Percentiles rank a stretch among this genome's conserved stretches.
These are phyloP conservation scores for Asclepias syriaca DNA, from an alignment of 257 asterid genomes.

Conservation along the genomic window DNA sequence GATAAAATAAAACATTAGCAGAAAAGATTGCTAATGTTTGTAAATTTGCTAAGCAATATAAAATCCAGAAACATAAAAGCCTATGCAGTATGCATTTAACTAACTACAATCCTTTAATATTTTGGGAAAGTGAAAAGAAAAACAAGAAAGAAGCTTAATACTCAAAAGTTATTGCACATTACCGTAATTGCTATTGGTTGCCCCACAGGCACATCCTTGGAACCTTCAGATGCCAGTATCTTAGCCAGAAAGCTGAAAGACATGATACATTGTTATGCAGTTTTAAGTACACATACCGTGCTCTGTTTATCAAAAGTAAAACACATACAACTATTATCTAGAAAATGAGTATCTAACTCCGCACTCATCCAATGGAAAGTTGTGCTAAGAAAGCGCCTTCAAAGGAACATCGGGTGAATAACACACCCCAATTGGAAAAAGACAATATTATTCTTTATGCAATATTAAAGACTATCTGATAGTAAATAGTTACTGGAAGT, in stretches of 20 bases:
- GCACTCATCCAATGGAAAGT: neutral
- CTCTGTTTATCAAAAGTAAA: neutral
- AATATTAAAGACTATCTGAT: neutral
- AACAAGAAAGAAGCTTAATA: constrained; percentile 12
- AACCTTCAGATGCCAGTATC: constrained; percentile 93
- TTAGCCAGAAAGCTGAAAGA: constrained; percentile 77
- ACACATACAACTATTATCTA: neutral
- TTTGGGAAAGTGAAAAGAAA: constrained; percentile 16
- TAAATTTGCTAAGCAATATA: neutral
- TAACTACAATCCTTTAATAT: neutral
- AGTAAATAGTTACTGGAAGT: neutral
- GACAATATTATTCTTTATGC: neutral
- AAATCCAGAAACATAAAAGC: neutral
- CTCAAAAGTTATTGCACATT: constrained; percentile 29
- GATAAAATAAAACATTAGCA: neutral
- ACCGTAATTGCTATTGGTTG: constrained; percentile 97
- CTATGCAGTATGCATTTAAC: neutral
- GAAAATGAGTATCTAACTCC: neutral
- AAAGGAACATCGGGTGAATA: neutral
- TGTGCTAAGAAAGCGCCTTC: neutral
- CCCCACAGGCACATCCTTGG: constrained; percentile 97
- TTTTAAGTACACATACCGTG: neutral
- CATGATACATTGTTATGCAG: neutral
- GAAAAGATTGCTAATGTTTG: neutral
- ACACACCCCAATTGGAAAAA: neutral